phyloP scores from a whole-genome alignment of 352 stramenopile species.

The Phytophthora pini region DNA sequence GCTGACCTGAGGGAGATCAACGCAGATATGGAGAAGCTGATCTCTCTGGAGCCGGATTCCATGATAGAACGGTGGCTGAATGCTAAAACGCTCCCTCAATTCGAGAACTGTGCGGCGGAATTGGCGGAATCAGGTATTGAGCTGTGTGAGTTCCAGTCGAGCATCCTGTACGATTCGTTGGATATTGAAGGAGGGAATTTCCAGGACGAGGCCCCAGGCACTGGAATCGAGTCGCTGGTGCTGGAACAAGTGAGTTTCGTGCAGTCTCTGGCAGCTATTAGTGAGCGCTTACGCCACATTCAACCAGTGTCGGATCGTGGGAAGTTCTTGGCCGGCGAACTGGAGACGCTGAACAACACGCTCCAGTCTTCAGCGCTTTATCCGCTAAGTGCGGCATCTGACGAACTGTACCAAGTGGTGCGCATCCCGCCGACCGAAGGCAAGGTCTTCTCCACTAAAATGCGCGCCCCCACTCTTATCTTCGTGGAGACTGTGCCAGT shows the following conservation, averaged over 20 bases:
- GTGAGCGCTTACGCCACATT: slow-evolving; percentile 70
- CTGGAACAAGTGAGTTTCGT: slow-evolving; percentile 82
- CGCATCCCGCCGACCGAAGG: slow-evolving; percentile 76
- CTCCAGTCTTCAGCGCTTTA: slow-evolving; percentile 71
- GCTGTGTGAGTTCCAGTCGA: slow-evolving; percentile 77
- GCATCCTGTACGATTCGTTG: slow-evolving; percentile 74
- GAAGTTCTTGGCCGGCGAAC: slow-evolving; percentile 51
- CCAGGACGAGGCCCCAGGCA: slow-evolving; percentile 12
- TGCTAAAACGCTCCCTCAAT: slow-evolving; percentile 54
- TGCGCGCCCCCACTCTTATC: slow-evolving; percentile 79
- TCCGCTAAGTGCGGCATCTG: slow-evolving; percentile 71
- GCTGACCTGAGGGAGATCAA: slow-evolving; percentile 46
- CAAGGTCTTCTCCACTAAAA: slow-evolving; percentile 89
- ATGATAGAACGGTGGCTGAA: slow-evolving; percentile 70
- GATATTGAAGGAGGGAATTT: slow-evolving; percentile 30
- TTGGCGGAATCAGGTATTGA: slow-evolving; percentile 51
- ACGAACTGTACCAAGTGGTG: slow-evolving; percentile 77
- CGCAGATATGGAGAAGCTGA: slow-evolving; percentile 44
- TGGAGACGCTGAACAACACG: slow-evolving; percentile 63
- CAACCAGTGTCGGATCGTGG: slow-evolving; percentile 61
- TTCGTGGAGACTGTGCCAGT: slow-evolving; percentile 79
- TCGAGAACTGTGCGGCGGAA: slow-evolving; percentile 57
- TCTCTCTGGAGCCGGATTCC: slow-evolving; percentile 54
- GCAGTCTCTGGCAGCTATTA: slow-evolving; percentile 73
- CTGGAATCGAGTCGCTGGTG: slow-evolving; percentile 63